These are phyloP conservation scores for Umbelopsis vinacea DNA, from an alignment of 192 early-diverging fungal species.

Conservation along the genomic window DNA sequence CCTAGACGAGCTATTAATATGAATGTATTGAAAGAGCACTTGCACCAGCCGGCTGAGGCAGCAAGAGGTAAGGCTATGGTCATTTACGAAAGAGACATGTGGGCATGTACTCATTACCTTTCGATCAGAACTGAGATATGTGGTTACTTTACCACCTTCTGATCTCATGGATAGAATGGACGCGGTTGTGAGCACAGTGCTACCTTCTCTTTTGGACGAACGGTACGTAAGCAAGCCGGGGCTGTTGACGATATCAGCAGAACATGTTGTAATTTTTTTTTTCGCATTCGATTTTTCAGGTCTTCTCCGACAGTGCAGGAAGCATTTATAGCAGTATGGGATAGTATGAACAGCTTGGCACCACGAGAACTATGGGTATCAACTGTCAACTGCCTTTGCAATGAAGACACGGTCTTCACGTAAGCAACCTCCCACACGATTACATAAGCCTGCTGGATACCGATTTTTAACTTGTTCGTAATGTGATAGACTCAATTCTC, in stretches of 20 bases:
- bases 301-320: slow-evolving; percentile 18
- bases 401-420: not conserved
- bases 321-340: slow-evolving; percentile 39
- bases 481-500: not conserved
- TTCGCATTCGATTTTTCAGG: not conserved
- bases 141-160: not conserved
- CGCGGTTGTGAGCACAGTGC: not conserved
- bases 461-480: not conserved
- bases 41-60: not conserved
- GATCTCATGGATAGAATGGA: not conserved
- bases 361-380: slow-evolving; percentile 39
- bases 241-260: no score
- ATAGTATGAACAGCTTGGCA: slow-evolving; percentile 34
- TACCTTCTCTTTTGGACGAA: not conserved
- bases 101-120: not conserved
- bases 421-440: not conserved
- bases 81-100: not conserved
- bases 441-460: not conserved
- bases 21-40: not conserved
- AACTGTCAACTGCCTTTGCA: slow-evolving; percentile 30
- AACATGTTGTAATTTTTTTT: not conserved
- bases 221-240: not conserved
- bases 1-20: no score
- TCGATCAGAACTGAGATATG: not conserved
- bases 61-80: not conserved